phyloP scores from a whole-genome alignment of 495 filamentous ascomycete genomes.

The Bryoglossum gracile region DNA sequence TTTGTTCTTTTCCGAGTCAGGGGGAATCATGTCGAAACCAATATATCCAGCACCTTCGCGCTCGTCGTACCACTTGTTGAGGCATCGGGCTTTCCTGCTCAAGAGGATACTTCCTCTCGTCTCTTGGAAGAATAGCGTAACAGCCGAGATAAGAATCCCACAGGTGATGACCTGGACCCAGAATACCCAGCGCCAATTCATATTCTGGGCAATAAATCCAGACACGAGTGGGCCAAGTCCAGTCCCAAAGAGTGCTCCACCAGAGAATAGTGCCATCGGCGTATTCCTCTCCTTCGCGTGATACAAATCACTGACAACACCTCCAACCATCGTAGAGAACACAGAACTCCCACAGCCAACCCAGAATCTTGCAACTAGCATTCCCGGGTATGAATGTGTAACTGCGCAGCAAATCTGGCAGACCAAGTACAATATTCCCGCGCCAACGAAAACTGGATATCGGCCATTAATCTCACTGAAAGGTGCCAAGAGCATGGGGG shows the following conservation, averaged over 20 bases:
- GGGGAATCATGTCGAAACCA: constrained; percentile 45
- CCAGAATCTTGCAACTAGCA: constrained; percentile 71
- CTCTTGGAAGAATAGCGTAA: constrained; percentile 69
- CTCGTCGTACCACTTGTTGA: constrained; percentile 77
- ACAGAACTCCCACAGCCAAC: constrained; percentile 69
- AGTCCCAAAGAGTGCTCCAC: constrained; percentile 69
- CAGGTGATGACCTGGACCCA: constrained; percentile 73
- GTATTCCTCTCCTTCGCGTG: constrained; percentile 72
- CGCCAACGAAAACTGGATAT: constrained; percentile 69
- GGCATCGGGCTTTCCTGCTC: constrained; percentile 59
- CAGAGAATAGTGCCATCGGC: constrained; percentile 83
- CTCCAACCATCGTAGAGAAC: constrained; percentile 89
- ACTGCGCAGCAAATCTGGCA: constrained; percentile 72
- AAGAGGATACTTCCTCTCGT: constrained; percentile 79
- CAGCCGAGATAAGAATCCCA: constrained; percentile 51
- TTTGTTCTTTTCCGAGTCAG: too few relatives aligned
- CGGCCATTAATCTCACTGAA: constrained; percentile 85
- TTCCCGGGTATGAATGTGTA: constrained; percentile 61
- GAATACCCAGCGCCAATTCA: constrained; percentile 84
- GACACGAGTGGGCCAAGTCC: constrained; percentile 70
- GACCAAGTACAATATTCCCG: constrained; percentile 58
- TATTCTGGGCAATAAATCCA: constrained; percentile 60
- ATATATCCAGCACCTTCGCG: constrained; percentile 59
- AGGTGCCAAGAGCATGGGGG: constrained; percentile 86
- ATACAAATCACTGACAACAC: constrained; percentile 85